A percentile compares a stretch with the other conserved stretches of the same genome.
These are phyloP conservation scores for Mercurialis annua DNA, from an alignment of 345 rosid species.

Conservation along the genomic window DNA sequence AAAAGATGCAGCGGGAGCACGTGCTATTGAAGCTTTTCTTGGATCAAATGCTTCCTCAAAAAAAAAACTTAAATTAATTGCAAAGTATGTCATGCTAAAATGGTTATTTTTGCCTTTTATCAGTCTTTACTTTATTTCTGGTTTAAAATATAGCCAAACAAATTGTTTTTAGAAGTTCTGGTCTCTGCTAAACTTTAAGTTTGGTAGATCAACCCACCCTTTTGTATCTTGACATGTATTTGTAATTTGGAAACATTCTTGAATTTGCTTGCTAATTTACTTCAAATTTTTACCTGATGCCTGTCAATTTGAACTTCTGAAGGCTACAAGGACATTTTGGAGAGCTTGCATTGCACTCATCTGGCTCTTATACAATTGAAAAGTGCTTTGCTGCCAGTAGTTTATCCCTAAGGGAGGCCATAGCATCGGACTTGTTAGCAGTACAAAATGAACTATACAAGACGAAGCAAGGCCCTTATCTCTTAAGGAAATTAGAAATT, in stretches of 20 bases:
- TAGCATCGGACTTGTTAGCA: conserved; percentile 65
- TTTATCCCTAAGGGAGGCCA: conserved; percentile 60
- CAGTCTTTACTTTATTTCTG: conserved; percentile 3
- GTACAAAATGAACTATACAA: conserved; percentile 59
- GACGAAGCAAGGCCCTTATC: conserved; percentile 80
- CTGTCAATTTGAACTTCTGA: conserved; percentile 15
- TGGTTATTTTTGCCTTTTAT: conserved; percentile 11
- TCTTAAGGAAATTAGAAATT: conserved; percentile 71
- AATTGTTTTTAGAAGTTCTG: background rate
- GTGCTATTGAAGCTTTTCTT: conserved; percentile 82
- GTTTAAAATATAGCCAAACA: background rate
- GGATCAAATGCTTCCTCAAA: conserved; percentile 66
- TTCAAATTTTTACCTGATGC: background rate
- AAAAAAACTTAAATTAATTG: conserved; percentile 64
- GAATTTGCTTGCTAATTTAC: conserved; percentile 1
- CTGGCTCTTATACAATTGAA: conserved; percentile 85
- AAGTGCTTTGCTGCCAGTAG: conserved; percentile 75
- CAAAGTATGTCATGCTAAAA: conserved; percentile 52
- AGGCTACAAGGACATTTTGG: conserved; percentile 86
- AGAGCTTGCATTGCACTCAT: conserved; percentile 59
- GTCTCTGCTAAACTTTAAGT: background rate
- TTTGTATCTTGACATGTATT: background rate
- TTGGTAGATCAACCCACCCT: background rate
- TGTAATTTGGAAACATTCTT: background rate
- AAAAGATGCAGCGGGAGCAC: conserved; percentile 81